Evolutionary conservation across 2,329 filamentous ascomycete genomes (phyloP), one percentile per base, ranked within the genome.

Genomic region (Fusarium floridanum): DNA sequence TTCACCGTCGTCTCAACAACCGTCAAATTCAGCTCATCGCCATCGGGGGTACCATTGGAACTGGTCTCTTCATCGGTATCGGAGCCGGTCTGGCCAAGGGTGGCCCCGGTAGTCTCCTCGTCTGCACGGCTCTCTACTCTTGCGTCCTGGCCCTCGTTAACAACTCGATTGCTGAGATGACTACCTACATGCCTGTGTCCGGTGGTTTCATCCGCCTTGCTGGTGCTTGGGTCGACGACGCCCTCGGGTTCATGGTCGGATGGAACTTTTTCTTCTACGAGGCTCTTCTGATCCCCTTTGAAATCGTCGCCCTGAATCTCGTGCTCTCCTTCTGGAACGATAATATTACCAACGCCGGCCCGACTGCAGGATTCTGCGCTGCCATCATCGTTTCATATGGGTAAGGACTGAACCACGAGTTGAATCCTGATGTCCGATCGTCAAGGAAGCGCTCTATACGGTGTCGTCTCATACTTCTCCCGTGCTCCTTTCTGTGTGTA

Each of bases 191-290:
- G 74, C 74, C 74, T 10, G 73, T 76, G 4, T 75, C 73, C 4
- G 74, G 73, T 9, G 74, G 73, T 8, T 76, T 76, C 6, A 72
- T 75, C 17, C 73, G 73, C 32, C 73, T 75, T 17, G 73, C 73
- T 17, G 73, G 73, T 7, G 56, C 70, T 11, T 76, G 74, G 74
- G 74, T 76, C 16, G 74, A 76, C 9, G 74, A 76, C 5, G 74
- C 74, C 10, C 61, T 76, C 0, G 74, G 74, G 16, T 76, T 76
- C 37, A 79, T 80, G 75, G 75, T 77, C 5, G 79, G 79, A 1
- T 82, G 78, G 78, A 82, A 82, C 73, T 82, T 80, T 68, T 82
- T 81, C 68, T 68, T 81, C 48, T 81, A 80, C 22, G 80, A 81
- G 68, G 80, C 80, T 12, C 69, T 81, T 12, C 62, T 81, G 39